Conservation (phyloP, 495 filamentous ascomycete genomes). For the Penicillium dipodomyicola region DNA sequence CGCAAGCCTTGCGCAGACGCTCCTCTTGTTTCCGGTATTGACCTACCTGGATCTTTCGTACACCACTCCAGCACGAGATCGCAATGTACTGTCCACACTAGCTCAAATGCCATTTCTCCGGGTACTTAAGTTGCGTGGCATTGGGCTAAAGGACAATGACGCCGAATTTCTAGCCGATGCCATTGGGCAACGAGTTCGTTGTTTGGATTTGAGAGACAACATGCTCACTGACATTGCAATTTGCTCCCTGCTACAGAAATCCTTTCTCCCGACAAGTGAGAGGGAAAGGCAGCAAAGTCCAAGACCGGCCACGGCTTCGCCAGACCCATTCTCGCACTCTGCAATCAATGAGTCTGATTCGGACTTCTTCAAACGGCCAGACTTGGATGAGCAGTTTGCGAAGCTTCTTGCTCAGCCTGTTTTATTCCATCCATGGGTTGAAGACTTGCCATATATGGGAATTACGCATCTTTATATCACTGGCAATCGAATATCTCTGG, state of each 20-base stretch:
- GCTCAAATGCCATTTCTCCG: conserved; percentile 49
- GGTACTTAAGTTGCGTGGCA: conserved; percentile 57
- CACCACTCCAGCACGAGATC: conserved; percentile 55
- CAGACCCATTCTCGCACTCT: conserved; percentile 18
- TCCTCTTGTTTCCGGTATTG: conserved; percentile 53
- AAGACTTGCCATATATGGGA: conserved; percentile 50
- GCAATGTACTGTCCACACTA: conserved; percentile 44
- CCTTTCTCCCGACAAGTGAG: conserved; percentile 37
- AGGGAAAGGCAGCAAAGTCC: background rate
- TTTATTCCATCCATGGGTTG: conserved; percentile 51
- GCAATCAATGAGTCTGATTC: conserved; percentile 6
- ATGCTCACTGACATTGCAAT: conserved; percentile 55
- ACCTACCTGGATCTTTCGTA: conserved; percentile 62
- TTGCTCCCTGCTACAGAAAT: conserved; percentile 50
- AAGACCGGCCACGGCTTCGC: conserved; percentile 13
- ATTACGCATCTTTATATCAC: conserved; percentile 61
- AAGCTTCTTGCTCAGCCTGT: conserved; percentile 49
- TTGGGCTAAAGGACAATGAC: conserved; percentile 56
- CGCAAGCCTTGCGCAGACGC: conserved; percentile 49
- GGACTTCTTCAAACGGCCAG: conserved; percentile 37
- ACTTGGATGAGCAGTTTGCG: conserved; percentile 50
- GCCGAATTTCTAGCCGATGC: conserved; percentile 52
- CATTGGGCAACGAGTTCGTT: conserved; percentile 52
- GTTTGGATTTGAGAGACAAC: conserved; percentile 60
- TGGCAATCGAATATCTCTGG: conserved; percentile 57